A percentile compares a stretch with the other conserved stretches of the same genome.
These are phyloP conservation scores for Candida orba DNA, from an alignment of 805 yeast species.

Conservation along the genomic window DNA sequence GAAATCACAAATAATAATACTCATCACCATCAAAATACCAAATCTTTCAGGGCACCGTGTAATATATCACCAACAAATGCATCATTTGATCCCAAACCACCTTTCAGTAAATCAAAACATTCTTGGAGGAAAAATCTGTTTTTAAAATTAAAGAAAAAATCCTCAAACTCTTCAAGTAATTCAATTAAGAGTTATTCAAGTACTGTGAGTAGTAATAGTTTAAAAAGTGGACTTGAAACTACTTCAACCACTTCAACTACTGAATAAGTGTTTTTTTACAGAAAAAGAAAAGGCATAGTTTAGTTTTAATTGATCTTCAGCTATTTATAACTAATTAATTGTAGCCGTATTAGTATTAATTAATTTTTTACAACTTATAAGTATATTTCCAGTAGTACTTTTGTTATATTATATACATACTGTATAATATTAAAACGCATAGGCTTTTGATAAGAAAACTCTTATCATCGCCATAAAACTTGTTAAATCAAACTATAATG, in stretches of 20 bases:
- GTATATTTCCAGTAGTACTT: too few species aligned
- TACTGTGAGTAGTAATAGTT: neutral
- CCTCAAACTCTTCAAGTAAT: neutral
- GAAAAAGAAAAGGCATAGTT: too few species aligned
- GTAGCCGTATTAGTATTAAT: too few species aligned
- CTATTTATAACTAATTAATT: too few species aligned
- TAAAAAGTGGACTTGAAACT: neutral
- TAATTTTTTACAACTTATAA: too few species aligned
- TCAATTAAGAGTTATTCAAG: neutral
- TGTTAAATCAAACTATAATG: constrained; percentile 23
- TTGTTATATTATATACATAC: too few species aligned
- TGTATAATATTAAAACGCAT: too few species aligned
- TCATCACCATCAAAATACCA: constrained; percentile 1
- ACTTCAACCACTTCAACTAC: neutral
- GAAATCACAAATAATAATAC: neutral
- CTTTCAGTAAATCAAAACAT: neutral
- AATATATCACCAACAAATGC: constrained; percentile 10
- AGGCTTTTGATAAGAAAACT: too few species aligned
- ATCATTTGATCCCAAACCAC: constrained; percentile 14
- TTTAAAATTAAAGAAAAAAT: constrained; percentile 7
- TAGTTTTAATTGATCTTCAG: too few species aligned
- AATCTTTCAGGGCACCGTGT: constrained; percentile 14
- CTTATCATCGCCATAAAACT: too few species aligned
- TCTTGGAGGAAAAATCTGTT: constrained; percentile 9
- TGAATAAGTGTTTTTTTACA: too few species aligned